Base-by-base conservation (phyloP, 225 moss, liverwort and hornwort species). In the Neckera pumila region DNA sequence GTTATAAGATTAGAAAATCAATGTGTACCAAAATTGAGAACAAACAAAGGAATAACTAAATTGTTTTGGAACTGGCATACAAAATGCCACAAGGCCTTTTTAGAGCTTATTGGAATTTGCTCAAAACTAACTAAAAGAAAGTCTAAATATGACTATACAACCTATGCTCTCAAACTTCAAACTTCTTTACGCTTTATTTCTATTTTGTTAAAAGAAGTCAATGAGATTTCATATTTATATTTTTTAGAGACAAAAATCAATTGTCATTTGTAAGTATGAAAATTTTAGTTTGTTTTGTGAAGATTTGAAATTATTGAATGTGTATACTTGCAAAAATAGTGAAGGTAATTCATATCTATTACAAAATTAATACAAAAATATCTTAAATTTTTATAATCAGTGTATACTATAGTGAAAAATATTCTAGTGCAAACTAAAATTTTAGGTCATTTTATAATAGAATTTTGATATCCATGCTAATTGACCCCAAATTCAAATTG, bases 21-120 rank as follows among this genome's bases (percentile, higher is more conserved):
- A 62, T 3, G 0, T 62, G 2, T 62, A 30, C 30, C 14, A 16
- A 62, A 31, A 15, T 2, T 62, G 8, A 62, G 30, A 62, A 15
- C 2, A 31, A 0, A 7, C 0, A 62, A 4, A 62, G 30, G 16
- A 8, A 14, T 15, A 62, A 30, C 31, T 1, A 0, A 30, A 30
- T 30, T 8, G 2, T 62, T 4, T 62, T 62, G 4, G 12, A 30
- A 62, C 7, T 11, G 1, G 23, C 11, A 58, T 2, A 25, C 11
- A 58, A 3, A 28, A 28, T 14, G 14, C 14, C 28, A n/a, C 7
- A 61, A 30, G 26, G 14, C 3, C 7, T 61, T 61, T 61, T 28
- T 14, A 28, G 14, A 62, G 15, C 16, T 62, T 62, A 15, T 30
- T 62, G 8, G 31, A 31, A 30, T 62, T 31, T 30, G 16, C 15